A percentile compares a stretch with the other conserved stretches of the same genome.
Evolutionary conservation across 2,329 filamentous ascomycete genomes (phyloP).

Genomic region (Talaromyces marneffei): DNA sequence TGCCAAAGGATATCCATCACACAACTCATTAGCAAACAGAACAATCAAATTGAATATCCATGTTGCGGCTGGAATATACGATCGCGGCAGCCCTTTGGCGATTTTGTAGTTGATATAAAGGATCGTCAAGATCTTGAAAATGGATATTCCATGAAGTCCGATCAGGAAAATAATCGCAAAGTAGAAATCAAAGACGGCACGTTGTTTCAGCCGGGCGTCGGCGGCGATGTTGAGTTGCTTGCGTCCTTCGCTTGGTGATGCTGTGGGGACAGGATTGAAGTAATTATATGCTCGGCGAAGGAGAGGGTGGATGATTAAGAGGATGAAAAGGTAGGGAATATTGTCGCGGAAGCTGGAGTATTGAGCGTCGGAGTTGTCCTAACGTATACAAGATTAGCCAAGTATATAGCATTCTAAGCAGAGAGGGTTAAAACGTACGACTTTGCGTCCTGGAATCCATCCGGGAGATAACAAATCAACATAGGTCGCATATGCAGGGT

Average conservation of each 20-base stretch:
- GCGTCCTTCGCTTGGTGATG: background rate
- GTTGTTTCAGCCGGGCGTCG: slow-evolving; percentile 58
- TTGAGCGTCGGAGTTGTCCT: slow-evolving; percentile 87
- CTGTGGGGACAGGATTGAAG: slow-evolving; percentile 31
- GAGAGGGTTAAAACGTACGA: slow-evolving; percentile 51
- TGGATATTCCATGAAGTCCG: slow-evolving; percentile 78
- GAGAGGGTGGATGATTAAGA: slow-evolving; percentile 74
- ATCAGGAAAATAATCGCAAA: slow-evolving; percentile 77
- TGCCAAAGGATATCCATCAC: slow-evolving; percentile 67
- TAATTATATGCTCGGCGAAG: slow-evolving; percentile 66
- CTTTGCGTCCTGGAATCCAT: slow-evolving; percentile 88
- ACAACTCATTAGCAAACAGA: slow-evolving; percentile 85
- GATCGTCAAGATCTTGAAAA: slow-evolving; percentile 74
- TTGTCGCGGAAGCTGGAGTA: slow-evolving; percentile 82
- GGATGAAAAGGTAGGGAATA: slow-evolving; percentile 68
- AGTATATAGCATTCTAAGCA: background rate
- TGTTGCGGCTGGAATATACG: slow-evolving; percentile 66
- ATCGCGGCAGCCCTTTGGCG: slow-evolving; percentile 63
- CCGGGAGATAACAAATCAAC: slow-evolving; percentile 66
- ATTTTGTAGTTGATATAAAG: slow-evolving; percentile 76
- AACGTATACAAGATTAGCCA: background rate
- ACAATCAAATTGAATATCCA: slow-evolving; percentile 86
- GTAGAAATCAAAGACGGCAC: slow-evolving; percentile 72
- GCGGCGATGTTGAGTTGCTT: slow-evolving; percentile 32
- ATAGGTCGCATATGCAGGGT: slow-evolving; percentile 75